Conservation (phyloP, 345 rosid genomes). For the Pseudoturritis turrita region DNA sequence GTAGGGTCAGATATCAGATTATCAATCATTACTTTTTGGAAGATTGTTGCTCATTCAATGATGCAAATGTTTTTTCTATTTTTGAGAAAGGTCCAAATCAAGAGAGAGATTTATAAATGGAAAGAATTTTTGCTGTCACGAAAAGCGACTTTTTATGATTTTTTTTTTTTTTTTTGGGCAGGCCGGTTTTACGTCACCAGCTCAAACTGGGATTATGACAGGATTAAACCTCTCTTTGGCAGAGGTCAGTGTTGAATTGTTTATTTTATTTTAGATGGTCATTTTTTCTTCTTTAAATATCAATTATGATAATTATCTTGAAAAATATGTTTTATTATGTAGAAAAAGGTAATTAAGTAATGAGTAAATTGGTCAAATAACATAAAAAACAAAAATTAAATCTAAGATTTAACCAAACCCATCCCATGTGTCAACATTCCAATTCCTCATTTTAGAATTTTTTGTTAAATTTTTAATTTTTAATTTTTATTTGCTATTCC, state of each 20-base stretch:
- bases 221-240: slow-evolving; percentile 62
- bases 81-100: neutral
- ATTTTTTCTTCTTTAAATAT: neutral
- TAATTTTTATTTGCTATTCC: no score
- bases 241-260: slow-evolving; percentile 37
- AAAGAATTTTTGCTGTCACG: neutral
- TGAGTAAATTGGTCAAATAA: no score
- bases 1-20: neutral
- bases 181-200: slow-evolving; percentile 91
- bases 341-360: neutral
- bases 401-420: no score
- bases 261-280: neutral
- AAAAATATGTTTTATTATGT: neutral
- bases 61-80: neutral
- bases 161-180: slow-evolving; percentile 6
- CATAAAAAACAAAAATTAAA: no score
- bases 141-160: neutral
- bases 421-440: no score
- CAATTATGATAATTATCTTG: neutral
- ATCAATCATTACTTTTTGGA: neutral
- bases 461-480: no score
- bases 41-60: neutral
- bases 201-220: slow-evolving; percentile 64
- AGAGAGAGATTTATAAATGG: neutral
- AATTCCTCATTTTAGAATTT: no score